Base-by-base conservation (phyloP, 768 basidiomycete genomes). In the Calocybe indica region DNA sequence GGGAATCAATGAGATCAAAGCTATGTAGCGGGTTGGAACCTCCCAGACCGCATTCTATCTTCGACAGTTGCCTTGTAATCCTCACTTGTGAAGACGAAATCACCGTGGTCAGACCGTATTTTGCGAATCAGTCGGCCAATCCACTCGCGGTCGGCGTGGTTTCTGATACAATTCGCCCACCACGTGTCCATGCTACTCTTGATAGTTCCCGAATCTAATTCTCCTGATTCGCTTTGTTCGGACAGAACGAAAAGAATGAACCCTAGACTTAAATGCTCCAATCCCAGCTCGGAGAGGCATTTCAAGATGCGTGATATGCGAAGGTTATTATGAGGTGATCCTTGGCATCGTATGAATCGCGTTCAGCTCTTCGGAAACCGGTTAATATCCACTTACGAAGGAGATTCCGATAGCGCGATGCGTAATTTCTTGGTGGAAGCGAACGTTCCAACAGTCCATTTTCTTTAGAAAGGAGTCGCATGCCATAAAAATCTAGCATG, bases 401-500 rank as follows among this genome's bases (percentile, higher is more conserved):
- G 46, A 88, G 78, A 56, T 91, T 87, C 32, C 59, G 58, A 58
- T 86, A 88, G 49, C 82, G 73, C 12, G 70, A 52, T n/a, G 48
- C 59, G 57, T 73, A 82, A 55, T 80, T 73, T 40, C 69, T 61
- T 32, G 77, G 78, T 31, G 68, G 71, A 45, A 68, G 45, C 12
- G 69, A 65, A 35, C 85, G 80, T 30, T 70, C 71, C 11, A 88
- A 55, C 22, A 82, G 71, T 3, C 86, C 86, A 0, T 82, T 79
- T 36, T 79, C 73, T 22, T 64, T 55, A 33, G 75, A 75, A 36
- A 80, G 63, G 31, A 88, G 73, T 29, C 70, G 69, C 83, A 88
- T 86, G 15, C 86, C 87, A 58, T 86, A 89, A 66, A 89, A 88
- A 60, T 85, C 83, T 28, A 89, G 75, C 82, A 91, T 86, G 55